Evolutionary conservation across 2,329 filamentous ascomycete species (phyloP).

Genomic region (Trichoderma atrobrunneum): DNA sequence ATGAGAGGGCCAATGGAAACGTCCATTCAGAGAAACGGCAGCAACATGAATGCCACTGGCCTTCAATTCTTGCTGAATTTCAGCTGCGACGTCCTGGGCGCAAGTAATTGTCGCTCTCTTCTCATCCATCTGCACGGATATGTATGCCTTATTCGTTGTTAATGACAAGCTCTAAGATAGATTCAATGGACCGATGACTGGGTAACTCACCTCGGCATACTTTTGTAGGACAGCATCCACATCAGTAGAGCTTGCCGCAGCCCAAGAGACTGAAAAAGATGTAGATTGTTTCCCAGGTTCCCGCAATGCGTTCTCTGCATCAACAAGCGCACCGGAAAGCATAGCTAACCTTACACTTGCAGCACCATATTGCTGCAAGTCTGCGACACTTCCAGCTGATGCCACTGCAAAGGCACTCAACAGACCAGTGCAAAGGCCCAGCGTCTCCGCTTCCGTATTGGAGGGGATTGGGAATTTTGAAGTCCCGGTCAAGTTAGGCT

Average conservation of each 20-base stretch:
- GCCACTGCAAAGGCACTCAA: not conserved
- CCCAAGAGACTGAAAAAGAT: conserved; percentile 38
- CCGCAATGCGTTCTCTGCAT: conserved; percentile 28
- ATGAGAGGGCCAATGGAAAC: not conserved
- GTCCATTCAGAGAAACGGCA: not conserved
- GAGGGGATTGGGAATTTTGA: not conserved
- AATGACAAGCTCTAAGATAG: not conserved
- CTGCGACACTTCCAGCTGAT: not conserved
- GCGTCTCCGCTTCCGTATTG: not conserved
- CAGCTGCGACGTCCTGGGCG: not conserved
- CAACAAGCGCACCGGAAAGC: not conserved
- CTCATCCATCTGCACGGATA: not conserved
- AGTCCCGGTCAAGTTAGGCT: not conserved
- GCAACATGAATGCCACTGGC: not conserved
- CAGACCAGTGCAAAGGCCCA: not conserved
- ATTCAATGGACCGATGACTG: not conserved
- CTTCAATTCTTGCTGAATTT: not conserved
- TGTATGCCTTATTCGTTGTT: not conserved
- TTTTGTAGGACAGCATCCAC: conserved; percentile 23
- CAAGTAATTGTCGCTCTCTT: not conserved
- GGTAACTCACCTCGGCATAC: conserved; percentile 21
- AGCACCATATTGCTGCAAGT: not conserved
- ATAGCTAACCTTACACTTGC: too few relatives aligned
- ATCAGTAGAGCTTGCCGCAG: conserved; percentile 29
- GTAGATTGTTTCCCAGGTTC: conserved; percentile 27